Evolutionary conservation across 495 filamentous ascomycete genomes (phyloP).

Genomic region (Hypoxylon fragiforme): DNA sequence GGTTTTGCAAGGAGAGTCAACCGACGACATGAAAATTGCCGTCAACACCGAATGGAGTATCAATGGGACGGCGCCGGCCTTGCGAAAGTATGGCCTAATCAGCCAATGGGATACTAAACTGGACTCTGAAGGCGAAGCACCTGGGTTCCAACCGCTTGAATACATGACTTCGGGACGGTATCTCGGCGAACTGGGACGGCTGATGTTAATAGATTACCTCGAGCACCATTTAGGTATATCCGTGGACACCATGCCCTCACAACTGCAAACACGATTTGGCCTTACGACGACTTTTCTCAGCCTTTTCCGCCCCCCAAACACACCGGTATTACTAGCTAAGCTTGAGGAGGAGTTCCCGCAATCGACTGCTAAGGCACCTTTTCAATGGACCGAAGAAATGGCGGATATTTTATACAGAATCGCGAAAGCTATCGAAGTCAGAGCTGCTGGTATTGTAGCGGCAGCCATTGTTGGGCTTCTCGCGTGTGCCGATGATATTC

Average conservation of each 20-base stretch:
- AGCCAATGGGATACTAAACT: slow-evolving; percentile 73
- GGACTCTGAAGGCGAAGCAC: slow-evolving; percentile 65
- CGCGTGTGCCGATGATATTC: slow-evolving; percentile 66
- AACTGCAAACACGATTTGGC: slow-evolving; percentile 64
- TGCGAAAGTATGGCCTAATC: slow-evolving; percentile 64
- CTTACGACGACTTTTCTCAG: slow-evolving; percentile 75
- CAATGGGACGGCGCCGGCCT: slow-evolving; percentile 67
- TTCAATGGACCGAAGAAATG: slow-evolving; percentile 62
- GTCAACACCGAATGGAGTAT: slow-evolving; percentile 91
- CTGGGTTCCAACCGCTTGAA: slow-evolving; percentile 84
- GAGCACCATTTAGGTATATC: slow-evolving; percentile 45
- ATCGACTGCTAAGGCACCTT: slow-evolving; percentile 45
- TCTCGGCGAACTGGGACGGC: slow-evolving; percentile 76
- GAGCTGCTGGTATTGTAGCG: slow-evolving; percentile 72
- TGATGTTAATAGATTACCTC: slow-evolving; percentile 71
- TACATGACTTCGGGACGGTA: slow-evolving; percentile 87
- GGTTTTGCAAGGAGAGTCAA: slow-evolving; percentile 62
- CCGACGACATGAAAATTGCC: slow-evolving; percentile 62
- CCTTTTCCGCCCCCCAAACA: slow-evolving; percentile 58
- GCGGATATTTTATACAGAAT: slow-evolving; percentile 62
- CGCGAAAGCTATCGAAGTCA: slow-evolving; percentile 64
- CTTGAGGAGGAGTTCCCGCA: slow-evolving; percentile 58
- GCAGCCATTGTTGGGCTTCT: slow-evolving; percentile 71
- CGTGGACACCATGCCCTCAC: slow-evolving; percentile 56
- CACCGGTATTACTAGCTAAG: slow-evolving; percentile 53